phyloP scores from a whole-genome alignment of 257 asterid species.

The Rehmannia glutinosa region DNA sequence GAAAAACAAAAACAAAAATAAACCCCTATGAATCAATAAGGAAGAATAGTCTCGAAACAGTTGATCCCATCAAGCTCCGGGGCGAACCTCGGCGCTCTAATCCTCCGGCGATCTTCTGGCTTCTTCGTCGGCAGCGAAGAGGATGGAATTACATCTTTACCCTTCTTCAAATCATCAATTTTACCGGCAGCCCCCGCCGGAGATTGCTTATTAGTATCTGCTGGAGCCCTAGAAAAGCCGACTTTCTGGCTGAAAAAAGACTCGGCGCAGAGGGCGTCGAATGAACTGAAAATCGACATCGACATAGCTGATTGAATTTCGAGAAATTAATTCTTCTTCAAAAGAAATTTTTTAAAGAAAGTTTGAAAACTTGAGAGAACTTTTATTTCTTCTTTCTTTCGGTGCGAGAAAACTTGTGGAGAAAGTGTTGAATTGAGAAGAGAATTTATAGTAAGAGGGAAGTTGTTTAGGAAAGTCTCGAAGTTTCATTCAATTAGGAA shows the following conservation, averaged over 20 bases:
- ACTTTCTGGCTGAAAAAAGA: slow-evolving; percentile 31
- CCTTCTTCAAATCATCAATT: slow-evolving; percentile 24
- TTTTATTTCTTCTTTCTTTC: no score
- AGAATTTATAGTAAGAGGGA: slow-evolving; percentile 1
- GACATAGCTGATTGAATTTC: slow-evolving; percentile 12
- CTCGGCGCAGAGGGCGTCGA: slow-evolving; percentile 57
- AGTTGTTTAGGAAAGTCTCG: background rate
- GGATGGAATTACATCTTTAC: slow-evolving; percentile 15
- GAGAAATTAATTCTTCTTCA: background rate
- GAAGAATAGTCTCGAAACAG: slow-evolving; percentile 50
- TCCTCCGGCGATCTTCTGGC: slow-evolving; percentile 16
- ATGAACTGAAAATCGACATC: slow-evolving; percentile 60
- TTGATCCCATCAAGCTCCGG: slow-evolving; percentile 49
- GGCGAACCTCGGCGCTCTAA: slow-evolving; percentile 37
- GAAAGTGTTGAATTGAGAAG: background rate
- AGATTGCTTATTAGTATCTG: background rate
- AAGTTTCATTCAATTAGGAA: background rate
- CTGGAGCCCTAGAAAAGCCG: slow-evolving; percentile 11
- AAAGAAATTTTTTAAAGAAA: no score
- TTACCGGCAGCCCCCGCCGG: slow-evolving; percentile 3
- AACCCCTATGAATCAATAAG: slow-evolving; percentile 13
- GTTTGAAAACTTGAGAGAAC: no score
- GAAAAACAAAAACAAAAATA: background rate
- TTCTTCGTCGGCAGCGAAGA: slow-evolving; percentile 14
- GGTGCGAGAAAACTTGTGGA: background rate